phyloP scores from a whole-genome alignment of 129 eudicot species.

The Pseudognaphalium luteoalbum region DNA sequence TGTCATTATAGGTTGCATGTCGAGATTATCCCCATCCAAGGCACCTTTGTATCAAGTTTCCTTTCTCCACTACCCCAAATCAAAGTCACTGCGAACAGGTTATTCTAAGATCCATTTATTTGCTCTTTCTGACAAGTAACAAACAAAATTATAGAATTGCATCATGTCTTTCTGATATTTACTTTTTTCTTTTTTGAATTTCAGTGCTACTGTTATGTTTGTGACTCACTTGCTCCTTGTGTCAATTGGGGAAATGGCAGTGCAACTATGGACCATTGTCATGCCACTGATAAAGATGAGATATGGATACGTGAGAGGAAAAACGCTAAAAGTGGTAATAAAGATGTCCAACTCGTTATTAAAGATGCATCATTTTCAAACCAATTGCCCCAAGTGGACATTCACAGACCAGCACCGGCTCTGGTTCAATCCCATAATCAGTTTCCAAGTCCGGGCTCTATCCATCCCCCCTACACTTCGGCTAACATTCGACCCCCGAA shows the following conservation, averaged over 20 bases:
- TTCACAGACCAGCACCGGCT: slow-evolving; percentile 23
- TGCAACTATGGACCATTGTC: slow-evolving; percentile 37
- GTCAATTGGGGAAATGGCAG: slow-evolving; percentile 42
- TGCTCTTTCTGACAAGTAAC: neutral
- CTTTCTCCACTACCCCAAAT: slow-evolving; percentile 33
- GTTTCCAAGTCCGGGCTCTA: slow-evolving; percentile 27
- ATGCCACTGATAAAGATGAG: slow-evolving; percentile 39
- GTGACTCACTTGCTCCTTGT: slow-evolving; percentile 48
- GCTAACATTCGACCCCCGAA: slow-evolving; percentile 25
- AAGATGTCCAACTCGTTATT: slow-evolving; percentile 13
- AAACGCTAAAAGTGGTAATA: slow-evolving; percentile 33
- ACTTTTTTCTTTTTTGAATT: slow-evolving; percentile 10
- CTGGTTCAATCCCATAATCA: slow-evolving; percentile 27
- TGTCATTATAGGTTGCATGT: slow-evolving; percentile 39
- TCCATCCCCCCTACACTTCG: slow-evolving; percentile 26
- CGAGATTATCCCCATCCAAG: slow-evolving; percentile 50
- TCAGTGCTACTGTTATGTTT: slow-evolving; percentile 49
- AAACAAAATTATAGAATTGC: neutral
- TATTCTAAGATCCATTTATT: slow-evolving; percentile 5
- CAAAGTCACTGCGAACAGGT: slow-evolving; percentile 51
- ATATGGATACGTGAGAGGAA: slow-evolving; percentile 31
- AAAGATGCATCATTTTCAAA: neutral
- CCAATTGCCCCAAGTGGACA: neutral
- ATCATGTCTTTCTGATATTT: slow-evolving; percentile 21
- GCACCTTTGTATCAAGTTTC: slow-evolving; percentile 44